phyloP scores from a whole-genome alignment of 768 basidiomycete genomes.

The Psilocybe tampanensis region DNA sequence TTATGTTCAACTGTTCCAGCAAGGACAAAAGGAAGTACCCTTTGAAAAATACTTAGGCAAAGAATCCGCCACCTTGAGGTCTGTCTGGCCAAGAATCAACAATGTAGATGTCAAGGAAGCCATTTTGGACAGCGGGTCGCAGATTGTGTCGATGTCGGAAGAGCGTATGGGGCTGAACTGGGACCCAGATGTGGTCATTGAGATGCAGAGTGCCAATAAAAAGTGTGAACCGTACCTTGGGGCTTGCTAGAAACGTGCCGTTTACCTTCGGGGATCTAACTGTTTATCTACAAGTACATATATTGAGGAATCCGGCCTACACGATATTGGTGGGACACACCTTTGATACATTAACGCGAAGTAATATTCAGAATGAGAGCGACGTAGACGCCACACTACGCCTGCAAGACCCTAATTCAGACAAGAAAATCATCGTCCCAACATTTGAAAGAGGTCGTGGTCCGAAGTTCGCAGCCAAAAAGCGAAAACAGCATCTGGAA shows the following conservation, averaged over 20 bases:
- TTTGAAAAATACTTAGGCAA: not conserved
- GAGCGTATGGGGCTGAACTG: slow-evolving; percentile 10
- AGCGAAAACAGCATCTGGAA: too few species aligned
- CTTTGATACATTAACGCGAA: slow-evolving; percentile 28
- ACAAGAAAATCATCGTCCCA: too few species aligned
- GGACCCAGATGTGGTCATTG: too few species aligned
- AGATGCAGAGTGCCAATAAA: too few species aligned
- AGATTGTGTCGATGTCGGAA: too few species aligned
- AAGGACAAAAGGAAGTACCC: not conserved
- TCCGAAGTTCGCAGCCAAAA: too few species aligned
- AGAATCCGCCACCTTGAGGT: not conserved
- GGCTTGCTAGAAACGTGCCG: too few species aligned
- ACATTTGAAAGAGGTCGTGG: slow-evolving; percentile 8
- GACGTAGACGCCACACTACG: slow-evolving; percentile 23
- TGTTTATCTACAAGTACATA: slow-evolving; percentile 29
- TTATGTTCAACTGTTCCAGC: not conserved
- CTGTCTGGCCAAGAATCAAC: slow-evolving; percentile 12
- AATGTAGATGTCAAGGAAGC: slow-evolving; percentile 15
- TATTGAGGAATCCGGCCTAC: slow-evolving; percentile 26
- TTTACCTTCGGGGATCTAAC: slow-evolving; percentile 21
- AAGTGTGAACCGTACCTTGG: too few species aligned
- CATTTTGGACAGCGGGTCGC: slow-evolving; percentile 27
- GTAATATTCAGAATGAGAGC: slow-evolving; percentile 13
- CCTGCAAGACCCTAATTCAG: slow-evolving; percentile 26
- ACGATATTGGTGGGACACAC: slow-evolving; percentile 31